Evolutionary conservation across 2,329 filamentous ascomycete genomes (phyloP).

Genomic region (Sporothrix phasma): DNA sequence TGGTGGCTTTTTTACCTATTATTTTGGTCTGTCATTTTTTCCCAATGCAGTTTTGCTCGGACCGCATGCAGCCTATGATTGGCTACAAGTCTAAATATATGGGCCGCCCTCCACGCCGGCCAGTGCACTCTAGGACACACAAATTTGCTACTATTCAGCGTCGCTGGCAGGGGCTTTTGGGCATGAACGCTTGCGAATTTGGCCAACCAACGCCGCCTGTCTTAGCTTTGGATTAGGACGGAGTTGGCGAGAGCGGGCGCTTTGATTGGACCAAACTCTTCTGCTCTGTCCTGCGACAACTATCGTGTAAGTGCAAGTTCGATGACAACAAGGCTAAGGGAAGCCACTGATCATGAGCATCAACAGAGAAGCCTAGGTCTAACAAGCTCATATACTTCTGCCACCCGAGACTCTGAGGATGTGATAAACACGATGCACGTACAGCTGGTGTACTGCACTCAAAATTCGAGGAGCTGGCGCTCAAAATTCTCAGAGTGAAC

Average conservation of each 20-base stretch:
- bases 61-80: neutral
- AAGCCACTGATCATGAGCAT: too few relatives aligned
- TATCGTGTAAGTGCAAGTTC: neutral
- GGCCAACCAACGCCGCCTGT: neutral
- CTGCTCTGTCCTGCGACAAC: neutral
- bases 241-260: neutral
- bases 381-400: too few relatives aligned
- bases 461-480: too few relatives aligned
- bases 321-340: neutral
- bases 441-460: too few relatives aligned
- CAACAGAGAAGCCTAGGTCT: too few relatives aligned
- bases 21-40: conserved; percentile 9
- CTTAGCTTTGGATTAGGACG: neutral
- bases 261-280: neutral
- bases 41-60: neutral
- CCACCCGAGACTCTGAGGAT: too few relatives aligned
- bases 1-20: conserved; percentile 18
- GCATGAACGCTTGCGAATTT: neutral
- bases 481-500: too few relatives aligned
- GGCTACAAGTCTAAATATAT: neutral
- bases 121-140: conserved; percentile 1
- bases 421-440: too few relatives aligned
- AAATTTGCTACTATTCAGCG: conserved; percentile 5
- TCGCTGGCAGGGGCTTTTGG: conserved; percentile 2
- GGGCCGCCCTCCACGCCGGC: neutral